Evolutionary conservation across 805 yeast genomes (phyloP).

Genomic region (Saccharomycopsis malanga): DNA sequence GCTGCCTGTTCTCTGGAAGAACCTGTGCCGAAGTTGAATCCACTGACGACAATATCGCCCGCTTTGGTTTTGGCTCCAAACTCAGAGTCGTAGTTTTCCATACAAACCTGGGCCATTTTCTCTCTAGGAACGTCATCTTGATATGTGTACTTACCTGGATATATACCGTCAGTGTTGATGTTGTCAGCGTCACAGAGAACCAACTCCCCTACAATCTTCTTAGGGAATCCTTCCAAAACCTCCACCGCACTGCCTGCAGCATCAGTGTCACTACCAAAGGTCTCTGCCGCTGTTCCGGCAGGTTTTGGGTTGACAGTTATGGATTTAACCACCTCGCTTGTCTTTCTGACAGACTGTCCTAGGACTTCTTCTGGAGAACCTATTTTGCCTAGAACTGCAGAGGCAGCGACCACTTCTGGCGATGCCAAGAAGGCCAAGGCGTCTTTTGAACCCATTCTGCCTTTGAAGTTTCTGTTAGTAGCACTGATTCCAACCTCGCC

Average conservation of each 20-base stretch:
- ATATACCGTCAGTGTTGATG: slow-evolving; percentile 96
- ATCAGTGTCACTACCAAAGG: slow-evolving; percentile 26
- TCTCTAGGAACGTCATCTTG: slow-evolving; percentile 94
- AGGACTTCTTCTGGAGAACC: slow-evolving; percentile 84
- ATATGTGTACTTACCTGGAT: slow-evolving; percentile 98
- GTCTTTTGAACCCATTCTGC: slow-evolving; percentile 97
- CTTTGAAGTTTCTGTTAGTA: slow-evolving; percentile 96
- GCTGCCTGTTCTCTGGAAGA: slow-evolving; percentile 99
- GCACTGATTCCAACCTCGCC: slow-evolving; percentile 99
- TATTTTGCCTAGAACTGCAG: slow-evolving; percentile 91
- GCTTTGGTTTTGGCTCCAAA: slow-evolving; percentile 75
- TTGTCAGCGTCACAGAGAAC: slow-evolving; percentile 95
- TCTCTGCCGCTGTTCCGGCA: slow-evolving; percentile 26
- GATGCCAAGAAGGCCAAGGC: slow-evolving; percentile 95
- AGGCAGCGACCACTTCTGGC: slow-evolving; percentile 97
- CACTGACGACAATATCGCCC: slow-evolving; percentile 86
- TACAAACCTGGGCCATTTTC: slow-evolving; percentile 97
- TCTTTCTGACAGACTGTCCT: slow-evolving; percentile 37
- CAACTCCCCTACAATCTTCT: slow-evolving; percentile 79
- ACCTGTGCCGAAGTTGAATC: slow-evolving; percentile 97
- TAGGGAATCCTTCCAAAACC: slow-evolving; percentile 87
- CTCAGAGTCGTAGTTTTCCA: slow-evolving; percentile 96
- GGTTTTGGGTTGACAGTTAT: slow-evolving; percentile 30
- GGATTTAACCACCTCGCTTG: slow-evolving; percentile 23
- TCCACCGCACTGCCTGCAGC: slow-evolving; percentile 44